Conservation (phyloP, 2,329 filamentous ascomycete species). For the Diaporthe helianthi region DNA sequence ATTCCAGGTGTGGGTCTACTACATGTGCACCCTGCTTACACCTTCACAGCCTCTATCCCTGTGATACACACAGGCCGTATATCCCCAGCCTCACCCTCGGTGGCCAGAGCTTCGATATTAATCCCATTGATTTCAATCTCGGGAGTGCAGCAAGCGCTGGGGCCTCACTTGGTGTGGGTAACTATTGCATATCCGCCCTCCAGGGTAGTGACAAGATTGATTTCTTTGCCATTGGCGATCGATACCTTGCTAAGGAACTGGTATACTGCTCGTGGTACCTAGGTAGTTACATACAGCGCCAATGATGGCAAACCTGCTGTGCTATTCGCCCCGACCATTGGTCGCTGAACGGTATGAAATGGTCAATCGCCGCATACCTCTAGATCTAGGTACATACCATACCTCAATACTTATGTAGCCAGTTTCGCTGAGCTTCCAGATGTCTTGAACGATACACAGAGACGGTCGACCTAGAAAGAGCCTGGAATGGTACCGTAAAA, state of each 20-base stretch:
- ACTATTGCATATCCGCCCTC: background rate
- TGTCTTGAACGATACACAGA: background rate
- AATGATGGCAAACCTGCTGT: background rate
- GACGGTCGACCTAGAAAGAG: no score
- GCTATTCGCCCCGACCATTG: background rate
- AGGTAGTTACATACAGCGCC: background rate
- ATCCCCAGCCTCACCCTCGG: background rate
- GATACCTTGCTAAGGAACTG: background rate
- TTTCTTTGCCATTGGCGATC: background rate
- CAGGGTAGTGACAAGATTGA: background rate
- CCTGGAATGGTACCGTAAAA: no score
- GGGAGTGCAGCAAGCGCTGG: background rate
- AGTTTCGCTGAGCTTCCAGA: background rate
- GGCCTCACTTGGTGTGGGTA: background rate
- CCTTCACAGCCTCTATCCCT: background rate
- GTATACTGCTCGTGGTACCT: slow-evolving; percentile 4
- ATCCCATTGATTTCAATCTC: background rate
- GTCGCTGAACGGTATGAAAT: background rate
- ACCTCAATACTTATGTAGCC: no score
- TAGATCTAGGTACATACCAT: no score
- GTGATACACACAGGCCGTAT: background rate
- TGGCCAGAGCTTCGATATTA: background rate
- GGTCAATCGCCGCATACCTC: background rate
- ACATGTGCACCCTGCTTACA: no score
- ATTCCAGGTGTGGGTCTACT: background rate